Evolutionary conservation across 305 asterid genomes (phyloP), one percentile per base, ranked within the genome.

Genomic region (Fraxinus floribunda): DNA sequence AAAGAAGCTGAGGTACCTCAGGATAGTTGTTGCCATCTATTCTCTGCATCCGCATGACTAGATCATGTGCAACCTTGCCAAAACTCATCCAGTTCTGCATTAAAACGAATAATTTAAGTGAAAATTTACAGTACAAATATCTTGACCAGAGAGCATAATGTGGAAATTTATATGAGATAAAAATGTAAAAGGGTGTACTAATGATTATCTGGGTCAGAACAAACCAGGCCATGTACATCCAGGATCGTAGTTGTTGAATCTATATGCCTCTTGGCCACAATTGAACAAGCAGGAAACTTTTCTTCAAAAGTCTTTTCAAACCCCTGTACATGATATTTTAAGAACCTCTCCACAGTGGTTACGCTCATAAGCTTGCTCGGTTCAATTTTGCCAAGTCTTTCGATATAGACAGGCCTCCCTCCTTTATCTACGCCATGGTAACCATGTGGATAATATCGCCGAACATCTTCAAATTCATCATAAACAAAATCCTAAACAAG

Each of bases 11-110:
- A 80, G 70, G 90, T 83, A 96, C 99, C 99, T 96, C 99, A 78
- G 99, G 99, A 78, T 96, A 96, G 89, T 96, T 94, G 92, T 91
- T 97, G 38, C 94, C 97, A 82, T 96, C 98, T 78, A 96, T 93
- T 90, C 90, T 96, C 83, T 93, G 98, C 92, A 96, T 91, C 84
- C 95, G 97, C 97, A 91, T 89, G 36, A 94, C 97, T 57, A 96
- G 88, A 86, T 96, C 98, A 85, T 89, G 95, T 3, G 98, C 98
- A 13, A 92, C 88, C 90, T 91, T 96, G 82, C 98, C 98, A 81
- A 96, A 93, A 86, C 95, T 94, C 95, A 95, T 91, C 98, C 97
- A 96, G 82, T 88, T 93, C 99, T 96, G 88, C 91, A 91, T 85
- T 36, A 77, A 77, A 72, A 75, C 10, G 79, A 84, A 86, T 44